These are phyloP conservation scores for Boehmeria nivea DNA, from an alignment of 306 rosid species.

Conservation along the genomic window DNA sequence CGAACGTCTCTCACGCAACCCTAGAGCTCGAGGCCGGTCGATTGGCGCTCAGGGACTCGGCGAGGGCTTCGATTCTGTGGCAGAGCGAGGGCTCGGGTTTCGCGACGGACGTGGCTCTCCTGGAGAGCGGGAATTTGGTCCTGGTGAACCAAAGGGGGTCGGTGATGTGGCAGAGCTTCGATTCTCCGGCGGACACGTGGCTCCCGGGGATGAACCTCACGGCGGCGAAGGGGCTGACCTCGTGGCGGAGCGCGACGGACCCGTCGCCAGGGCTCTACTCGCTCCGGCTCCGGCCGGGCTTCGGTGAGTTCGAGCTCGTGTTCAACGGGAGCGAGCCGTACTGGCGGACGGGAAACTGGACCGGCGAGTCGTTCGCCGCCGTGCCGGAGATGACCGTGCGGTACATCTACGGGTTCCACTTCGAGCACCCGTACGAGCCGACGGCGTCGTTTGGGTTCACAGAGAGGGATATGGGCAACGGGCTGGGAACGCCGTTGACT, in stretches of 20 bases:
- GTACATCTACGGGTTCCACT: constrained; percentile 55
- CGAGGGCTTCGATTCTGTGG: constrained; percentile 40
- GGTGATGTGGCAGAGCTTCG: constrained; percentile 78
- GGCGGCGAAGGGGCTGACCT: constrained; percentile 18
- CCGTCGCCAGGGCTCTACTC: constrained; percentile 65
- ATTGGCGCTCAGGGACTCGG: constrained; percentile 38
- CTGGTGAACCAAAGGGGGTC: constrained; percentile 21
- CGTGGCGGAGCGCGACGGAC: constrained; percentile 51
- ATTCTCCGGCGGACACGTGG: constrained; percentile 70
- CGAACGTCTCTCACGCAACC: constrained; percentile 10
- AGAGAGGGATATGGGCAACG: constrained; percentile 31
- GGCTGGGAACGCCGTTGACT: constrained; percentile 35
- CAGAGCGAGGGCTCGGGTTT: constrained; percentile 19
- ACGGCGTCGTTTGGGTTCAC: constrained; percentile 70
- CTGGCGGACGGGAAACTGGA: constrained; percentile 76
- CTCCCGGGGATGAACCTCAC: constrained; percentile 80
- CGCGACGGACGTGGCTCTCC: constrained; percentile 15
- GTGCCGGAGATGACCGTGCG: constrained; percentile 69
- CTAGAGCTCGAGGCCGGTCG: constrained; percentile 41
- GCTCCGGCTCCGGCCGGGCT: constrained; percentile 40
- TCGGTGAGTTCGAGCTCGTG: constrained; percentile 60
- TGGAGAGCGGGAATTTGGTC: constrained; percentile 54
- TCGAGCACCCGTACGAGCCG: constrained; percentile 34
- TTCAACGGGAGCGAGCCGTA: constrained; percentile 40
- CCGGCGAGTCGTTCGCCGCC: constrained; percentile 30